A percentile compares a stretch with the other conserved stretches of the same genome.
These are phyloP conservation scores for Sclerotinia sclerotiorum DNA, from an alignment of 2,329 filamentous ascomycete species.

Conservation along the genomic window DNA sequence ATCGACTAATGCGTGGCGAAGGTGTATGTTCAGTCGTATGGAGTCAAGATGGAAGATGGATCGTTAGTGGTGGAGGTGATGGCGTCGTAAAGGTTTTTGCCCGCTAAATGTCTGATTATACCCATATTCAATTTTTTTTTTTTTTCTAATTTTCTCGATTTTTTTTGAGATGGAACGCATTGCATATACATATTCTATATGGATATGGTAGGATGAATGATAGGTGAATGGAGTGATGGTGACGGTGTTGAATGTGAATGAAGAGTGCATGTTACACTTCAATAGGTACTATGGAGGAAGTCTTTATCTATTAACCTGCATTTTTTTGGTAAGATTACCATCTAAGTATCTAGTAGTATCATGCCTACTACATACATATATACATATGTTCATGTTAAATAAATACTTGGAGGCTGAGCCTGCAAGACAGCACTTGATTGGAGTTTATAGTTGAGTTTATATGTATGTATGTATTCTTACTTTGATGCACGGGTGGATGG, in stretches of 20 bases:
- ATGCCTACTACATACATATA: no score
- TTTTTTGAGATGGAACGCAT: slow-evolving; percentile 10
- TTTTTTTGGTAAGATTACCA: slow-evolving; percentile 18
- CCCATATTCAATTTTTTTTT: neutral
- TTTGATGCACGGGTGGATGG: no score
- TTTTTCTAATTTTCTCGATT: slow-evolving; percentile 5
- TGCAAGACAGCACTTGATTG: no score
- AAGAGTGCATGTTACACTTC: slow-evolving; percentile 1
- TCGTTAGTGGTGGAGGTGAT: slow-evolving; percentile 91
- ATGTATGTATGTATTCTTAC: no score
- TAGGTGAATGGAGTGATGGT: neutral
- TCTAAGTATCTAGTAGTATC: neutral
- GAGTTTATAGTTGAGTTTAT: no score
- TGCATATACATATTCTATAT: slow-evolving; percentile 8
- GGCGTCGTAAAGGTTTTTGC: slow-evolving; percentile 92
- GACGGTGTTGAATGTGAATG: slow-evolving; percentile 14
- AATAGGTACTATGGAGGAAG: neutral
- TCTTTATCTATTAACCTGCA: neutral
- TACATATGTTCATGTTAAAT: no score
- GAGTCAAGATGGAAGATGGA: slow-evolving; percentile 93
- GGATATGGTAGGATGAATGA: slow-evolving; percentile 3
- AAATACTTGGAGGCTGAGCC: no score
- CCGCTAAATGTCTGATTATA: slow-evolving; percentile 43
- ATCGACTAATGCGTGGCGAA: slow-evolving; percentile 92
- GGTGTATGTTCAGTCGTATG: slow-evolving; percentile 93